Conservation (phyloP, 805 yeast species). For the Candida caryicola region DNA sequence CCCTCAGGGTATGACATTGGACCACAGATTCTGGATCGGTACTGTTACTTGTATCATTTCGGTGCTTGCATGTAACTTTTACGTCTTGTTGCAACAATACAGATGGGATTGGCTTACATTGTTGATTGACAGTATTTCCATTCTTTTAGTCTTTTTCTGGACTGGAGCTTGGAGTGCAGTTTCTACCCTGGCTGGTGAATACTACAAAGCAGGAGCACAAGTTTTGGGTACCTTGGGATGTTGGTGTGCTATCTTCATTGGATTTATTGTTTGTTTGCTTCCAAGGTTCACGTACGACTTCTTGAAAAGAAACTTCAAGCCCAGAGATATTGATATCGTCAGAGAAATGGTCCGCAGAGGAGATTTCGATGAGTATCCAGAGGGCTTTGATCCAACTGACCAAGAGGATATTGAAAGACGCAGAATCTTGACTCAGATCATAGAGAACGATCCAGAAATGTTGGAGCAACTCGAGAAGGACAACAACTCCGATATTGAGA, state of each 20-base stretch:
- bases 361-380: constrained; percentile 64
- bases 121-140: constrained; percentile 54
- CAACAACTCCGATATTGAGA: constrained; percentile 13
- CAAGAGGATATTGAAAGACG: constrained; percentile 46
- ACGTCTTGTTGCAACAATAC: constrained; percentile 63
- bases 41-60: constrained; percentile 64
- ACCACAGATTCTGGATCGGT: constrained; percentile 75
- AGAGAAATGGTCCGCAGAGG: constrained; percentile 69
- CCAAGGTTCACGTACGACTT: constrained; percentile 68
- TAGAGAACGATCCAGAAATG: constrained; percentile 32
- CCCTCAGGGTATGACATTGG: constrained; percentile 55
- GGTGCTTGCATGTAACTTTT: constrained; percentile 63
- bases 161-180: constrained; percentile 75
- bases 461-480: constrained; percentile 34
- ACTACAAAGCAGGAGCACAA: constrained; percentile 63
- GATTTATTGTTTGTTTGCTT: constrained; percentile 59
- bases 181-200: constrained; percentile 46
- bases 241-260: constrained; percentile 69
- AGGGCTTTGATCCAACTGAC: constrained; percentile 76
- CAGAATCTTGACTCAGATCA: constrained; percentile 30
- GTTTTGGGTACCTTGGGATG: constrained; percentile 58
- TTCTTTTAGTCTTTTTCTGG: constrained; percentile 66
- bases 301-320: constrained; percentile 49
- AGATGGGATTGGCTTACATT: constrained; percentile 80
- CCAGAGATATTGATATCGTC: constrained; percentile 69